Evolutionary conservation across 2,329 filamentous ascomycete species (phyloP), one percentile per base, ranked within the genome.

Genomic region (Dactylellina drechsleri): DNA sequence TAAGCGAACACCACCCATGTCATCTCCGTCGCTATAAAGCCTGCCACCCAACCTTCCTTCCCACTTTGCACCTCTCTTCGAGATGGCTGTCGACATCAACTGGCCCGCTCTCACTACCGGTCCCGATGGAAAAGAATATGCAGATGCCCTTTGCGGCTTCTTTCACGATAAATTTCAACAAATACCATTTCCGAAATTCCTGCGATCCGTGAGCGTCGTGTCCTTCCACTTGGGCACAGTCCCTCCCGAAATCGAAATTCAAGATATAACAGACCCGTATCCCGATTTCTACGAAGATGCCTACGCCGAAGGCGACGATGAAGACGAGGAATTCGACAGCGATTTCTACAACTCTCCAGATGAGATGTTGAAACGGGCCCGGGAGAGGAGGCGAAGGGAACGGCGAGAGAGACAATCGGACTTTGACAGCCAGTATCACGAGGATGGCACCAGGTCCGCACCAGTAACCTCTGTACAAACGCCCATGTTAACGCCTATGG

Each of bases 31-130:
- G 10, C 16, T 47, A 47, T 43, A 73, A 53, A 61, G 52, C 66
- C 49, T 28, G 15, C 45, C 50, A 20, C 49, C 43, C 16, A 16
- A 45, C 26, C 26, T 28, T 36, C 31, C 31, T 36, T 26, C 47
- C 28, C 40, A 52, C 36, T 8, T 23, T 12, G 45, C 12, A 41
- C 60, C n/a, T 18, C 16, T 47, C 43, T 5, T 18, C 31, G 49
- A 45, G 15, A 99, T 99, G 95, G 98, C 95, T 79, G 94, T 99
- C 84, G 93, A 98, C 81, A 90, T 99, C 82, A 93, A 96, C 83
- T 99, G 95, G 95, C 90, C 95, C 80, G 91, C 91, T 77, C 88
- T 98, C 81, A 98, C 94, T 20, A 90, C 89, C 76, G 95, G 95
- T 28, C 88, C 92, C 57, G 94, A 98, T 82, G 94, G 95, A 66